Conservation (phyloP, 768 basidiomycete species). For the Lenzites betulinus region DNA sequence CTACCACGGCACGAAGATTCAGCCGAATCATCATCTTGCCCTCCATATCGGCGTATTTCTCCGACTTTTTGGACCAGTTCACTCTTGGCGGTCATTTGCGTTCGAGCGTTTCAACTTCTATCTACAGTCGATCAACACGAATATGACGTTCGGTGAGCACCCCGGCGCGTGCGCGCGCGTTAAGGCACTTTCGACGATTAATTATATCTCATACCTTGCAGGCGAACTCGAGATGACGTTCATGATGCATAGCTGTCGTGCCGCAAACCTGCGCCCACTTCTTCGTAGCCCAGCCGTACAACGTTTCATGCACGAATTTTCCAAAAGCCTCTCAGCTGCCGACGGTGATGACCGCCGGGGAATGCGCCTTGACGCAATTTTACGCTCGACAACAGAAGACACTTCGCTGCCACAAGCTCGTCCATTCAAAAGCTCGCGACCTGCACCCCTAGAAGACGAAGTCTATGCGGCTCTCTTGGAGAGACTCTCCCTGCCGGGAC, state of each 20-base stretch:
- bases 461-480: background rate
- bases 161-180: background rate
- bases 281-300: background rate
- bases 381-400: background rate
- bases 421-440: background rate
- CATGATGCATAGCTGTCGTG: conserved; percentile 3
- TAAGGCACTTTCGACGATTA: background rate
- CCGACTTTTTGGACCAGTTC: conserved; percentile 32
- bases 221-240: background rate
- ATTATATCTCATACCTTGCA: too few species aligned
- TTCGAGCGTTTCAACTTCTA: background rate
- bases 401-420: background rate
- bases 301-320: background rate
- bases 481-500: background rate
- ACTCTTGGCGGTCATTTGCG: conserved; percentile 13
- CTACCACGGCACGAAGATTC: conserved; percentile 29
- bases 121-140: background rate
- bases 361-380: background rate
- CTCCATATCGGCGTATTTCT: conserved; percentile 34
- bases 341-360: background rate
- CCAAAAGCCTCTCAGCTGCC: background rate
- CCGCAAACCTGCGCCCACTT: background rate
- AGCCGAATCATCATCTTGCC: conserved; percentile 35
- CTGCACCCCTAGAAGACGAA: background rate
- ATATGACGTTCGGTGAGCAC: background rate